Conservation (phyloP, 306 rosid species). For the Glycine soja region DNA sequence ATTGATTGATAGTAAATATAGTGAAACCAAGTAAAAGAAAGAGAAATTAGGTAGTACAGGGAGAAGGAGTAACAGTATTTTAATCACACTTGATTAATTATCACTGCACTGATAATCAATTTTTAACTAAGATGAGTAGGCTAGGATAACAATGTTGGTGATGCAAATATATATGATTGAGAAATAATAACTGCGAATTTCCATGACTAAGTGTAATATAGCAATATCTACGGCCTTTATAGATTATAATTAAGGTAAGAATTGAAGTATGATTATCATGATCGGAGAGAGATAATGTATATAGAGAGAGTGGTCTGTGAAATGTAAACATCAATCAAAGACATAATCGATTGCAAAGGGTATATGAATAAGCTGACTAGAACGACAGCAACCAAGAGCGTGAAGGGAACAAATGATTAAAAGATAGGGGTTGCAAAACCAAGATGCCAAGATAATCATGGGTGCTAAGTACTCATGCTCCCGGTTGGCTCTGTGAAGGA, state of each 20-base stretch:
- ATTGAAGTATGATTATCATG: constrained; percentile 8
- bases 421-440: too few species aligned
- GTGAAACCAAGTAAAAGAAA: neutral
- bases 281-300: neutral
- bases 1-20: constrained; percentile 14
- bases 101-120: neutral
- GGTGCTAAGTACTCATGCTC: constrained; percentile 49
- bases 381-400: constrained; percentile 37
- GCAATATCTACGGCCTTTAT: neutral
- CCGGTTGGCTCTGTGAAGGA: neutral
- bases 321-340: constrained; percentile 20
- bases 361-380: neutral
- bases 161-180: constrained; percentile 35
- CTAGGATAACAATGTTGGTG: too few species aligned
- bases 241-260: constrained; percentile 30
- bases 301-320: constrained; percentile 6
- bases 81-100: constrained; percentile 1
- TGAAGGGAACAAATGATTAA: constrained; percentile 55
- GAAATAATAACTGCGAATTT: constrained; percentile 28
- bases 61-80: neutral
- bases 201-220: neutral
- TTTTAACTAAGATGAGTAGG: neutral
- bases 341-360: constrained; percentile 17
- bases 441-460: too few species aligned
- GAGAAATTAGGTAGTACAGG: neutral